These are phyloP conservation scores for Fonsecaea monophora DNA, from an alignment of 2,329 filamentous ascomycete species.

Conservation along the genomic window DNA sequence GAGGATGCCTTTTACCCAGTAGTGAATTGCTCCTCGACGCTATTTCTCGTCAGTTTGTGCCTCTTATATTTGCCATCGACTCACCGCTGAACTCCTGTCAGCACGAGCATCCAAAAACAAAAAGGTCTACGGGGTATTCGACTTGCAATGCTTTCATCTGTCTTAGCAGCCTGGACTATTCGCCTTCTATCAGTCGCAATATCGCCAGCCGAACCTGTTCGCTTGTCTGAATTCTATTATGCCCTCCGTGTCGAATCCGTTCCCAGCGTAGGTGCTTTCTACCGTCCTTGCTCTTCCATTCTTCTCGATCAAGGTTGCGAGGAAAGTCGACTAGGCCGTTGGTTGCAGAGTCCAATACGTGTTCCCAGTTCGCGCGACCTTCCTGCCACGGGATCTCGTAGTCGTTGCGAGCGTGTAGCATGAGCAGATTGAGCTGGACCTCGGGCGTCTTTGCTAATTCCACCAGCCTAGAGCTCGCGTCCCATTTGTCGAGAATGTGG, in stretches of 20 bases:
- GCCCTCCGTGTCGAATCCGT: constrained; percentile 52
- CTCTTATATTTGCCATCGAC: too few species aligned
- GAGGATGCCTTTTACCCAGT: too few species aligned
- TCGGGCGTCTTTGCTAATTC: constrained; percentile 62
- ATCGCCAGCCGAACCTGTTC: constrained; percentile 38
- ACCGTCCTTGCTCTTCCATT: constrained; percentile 40
- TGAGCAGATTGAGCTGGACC: constrained; percentile 65
- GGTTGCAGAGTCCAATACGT: constrained; percentile 42
- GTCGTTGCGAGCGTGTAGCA: constrained; percentile 84
- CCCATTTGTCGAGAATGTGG: constrained; percentile 81
- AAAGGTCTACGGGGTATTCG: background rate
- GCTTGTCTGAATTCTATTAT: constrained; percentile 38
- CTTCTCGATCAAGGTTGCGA: constrained; percentile 32
- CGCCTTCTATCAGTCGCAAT: constrained; percentile 23
- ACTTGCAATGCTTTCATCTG: constrained; percentile 5
- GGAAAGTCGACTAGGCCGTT: constrained; percentile 21
- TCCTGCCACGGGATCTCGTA: constrained; percentile 75
- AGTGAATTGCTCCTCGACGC: too few species aligned
- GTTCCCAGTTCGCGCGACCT: constrained; percentile 50
- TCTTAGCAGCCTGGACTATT: constrained; percentile 10
- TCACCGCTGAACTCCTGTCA: constrained; percentile 3
- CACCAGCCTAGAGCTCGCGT: constrained; percentile 70
- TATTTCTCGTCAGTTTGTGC: too few species aligned
- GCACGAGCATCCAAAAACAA: background rate
- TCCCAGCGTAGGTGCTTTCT: constrained; percentile 54